Percentiles rank a stretch among this genome's conserved stretches.
phyloP scores from a whole-genome alignment of 164 flowering plant genomes.

The Liriodendron chinense region DNA sequence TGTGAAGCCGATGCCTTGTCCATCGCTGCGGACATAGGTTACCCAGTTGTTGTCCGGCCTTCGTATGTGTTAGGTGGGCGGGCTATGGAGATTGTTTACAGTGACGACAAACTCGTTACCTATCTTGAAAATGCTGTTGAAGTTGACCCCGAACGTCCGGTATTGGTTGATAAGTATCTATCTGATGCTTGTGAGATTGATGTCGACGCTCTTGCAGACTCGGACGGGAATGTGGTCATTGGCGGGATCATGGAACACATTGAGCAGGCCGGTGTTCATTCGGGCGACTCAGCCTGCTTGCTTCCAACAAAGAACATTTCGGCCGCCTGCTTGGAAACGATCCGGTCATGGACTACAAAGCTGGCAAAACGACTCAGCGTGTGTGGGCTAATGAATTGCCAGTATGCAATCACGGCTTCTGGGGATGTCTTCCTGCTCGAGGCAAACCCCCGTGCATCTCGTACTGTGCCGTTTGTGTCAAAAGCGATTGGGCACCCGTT shows the following conservation, averaged over 20 bases:
- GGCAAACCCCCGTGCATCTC: constrained; percentile 94
- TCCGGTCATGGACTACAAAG: constrained; percentile 77
- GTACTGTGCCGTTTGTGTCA: constrained; percentile 94
- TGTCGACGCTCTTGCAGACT: constrained; percentile 82
- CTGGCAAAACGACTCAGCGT: constrained; percentile 76
- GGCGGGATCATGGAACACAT: constrained; percentile 99
- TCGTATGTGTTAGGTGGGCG: constrained; percentile 92
- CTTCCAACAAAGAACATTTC: constrained; percentile 80
- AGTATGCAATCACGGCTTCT: constrained; percentile 77
- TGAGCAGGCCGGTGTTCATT: constrained; percentile 95
- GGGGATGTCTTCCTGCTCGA: constrained; percentile 85
- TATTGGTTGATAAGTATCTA: constrained; percentile 68
- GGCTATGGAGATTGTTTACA: constrained; percentile 92
- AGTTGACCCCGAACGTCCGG: constrained; percentile 86
- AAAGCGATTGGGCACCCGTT: constrained; percentile 93
- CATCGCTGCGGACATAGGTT: constrained; percentile 71
- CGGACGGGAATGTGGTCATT: constrained; percentile 80
- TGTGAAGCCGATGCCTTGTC: constrained; percentile 74
- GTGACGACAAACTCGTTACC: constrained; percentile 63
- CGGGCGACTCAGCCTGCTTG: constrained; percentile 91
- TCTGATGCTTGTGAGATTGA: constrained; percentile 94
- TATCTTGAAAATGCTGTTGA: constrained; percentile 79
- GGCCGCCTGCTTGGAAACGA: constrained; percentile 59
- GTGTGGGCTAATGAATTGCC: constrained; percentile 97
- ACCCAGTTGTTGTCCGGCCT: constrained; percentile 88